Conservation (phyloP, 2,329 filamentous ascomycete genomes). For the Tolypocladium pustulatum region DNA sequence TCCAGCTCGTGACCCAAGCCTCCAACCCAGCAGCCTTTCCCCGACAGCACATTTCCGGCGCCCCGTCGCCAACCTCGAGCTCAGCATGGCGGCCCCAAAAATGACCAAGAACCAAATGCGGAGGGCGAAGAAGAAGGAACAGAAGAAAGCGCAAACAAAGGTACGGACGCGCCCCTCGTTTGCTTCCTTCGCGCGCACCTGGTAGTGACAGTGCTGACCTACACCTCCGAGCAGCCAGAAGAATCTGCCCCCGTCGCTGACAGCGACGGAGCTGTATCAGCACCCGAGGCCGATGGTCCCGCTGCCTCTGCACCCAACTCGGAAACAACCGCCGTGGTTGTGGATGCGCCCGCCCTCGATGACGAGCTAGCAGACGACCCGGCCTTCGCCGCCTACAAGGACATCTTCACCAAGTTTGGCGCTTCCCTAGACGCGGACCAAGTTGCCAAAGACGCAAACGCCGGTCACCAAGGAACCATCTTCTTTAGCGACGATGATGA, state of each 20-base stretch:
- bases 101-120: conserved; percentile 91
- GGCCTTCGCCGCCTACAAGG: conserved; percentile 72
- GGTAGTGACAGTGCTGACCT: background rate
- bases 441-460: conserved; percentile 52
- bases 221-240: background rate
- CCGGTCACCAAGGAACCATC: conserved; percentile 72
- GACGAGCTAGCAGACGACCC: conserved; percentile 60
- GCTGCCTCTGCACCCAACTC: background rate
- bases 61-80: conserved; percentile 12
- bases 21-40: conserved; percentile 17
- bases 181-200: background rate
- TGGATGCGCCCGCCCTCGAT: conserved; percentile 41
- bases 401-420: conserved; percentile 73
- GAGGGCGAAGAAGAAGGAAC: conserved; percentile 88
- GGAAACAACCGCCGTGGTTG: conserved; percentile 17
- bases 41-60: conserved; percentile 13
- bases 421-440: conserved; percentile 52
- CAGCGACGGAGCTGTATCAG: background rate
- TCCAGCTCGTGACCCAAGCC: conserved; percentile 24
- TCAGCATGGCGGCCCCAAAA: conserved; percentile 55
- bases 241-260: background rate
- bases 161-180: conserved; percentile 19
- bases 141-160: conserved; percentile 58
- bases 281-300: background rate
- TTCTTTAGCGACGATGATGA: conserved; percentile 77